These are phyloP conservation scores for Magnolia sinica DNA, from an alignment of 164 flowering plant genomes.

Conservation along the genomic window DNA sequence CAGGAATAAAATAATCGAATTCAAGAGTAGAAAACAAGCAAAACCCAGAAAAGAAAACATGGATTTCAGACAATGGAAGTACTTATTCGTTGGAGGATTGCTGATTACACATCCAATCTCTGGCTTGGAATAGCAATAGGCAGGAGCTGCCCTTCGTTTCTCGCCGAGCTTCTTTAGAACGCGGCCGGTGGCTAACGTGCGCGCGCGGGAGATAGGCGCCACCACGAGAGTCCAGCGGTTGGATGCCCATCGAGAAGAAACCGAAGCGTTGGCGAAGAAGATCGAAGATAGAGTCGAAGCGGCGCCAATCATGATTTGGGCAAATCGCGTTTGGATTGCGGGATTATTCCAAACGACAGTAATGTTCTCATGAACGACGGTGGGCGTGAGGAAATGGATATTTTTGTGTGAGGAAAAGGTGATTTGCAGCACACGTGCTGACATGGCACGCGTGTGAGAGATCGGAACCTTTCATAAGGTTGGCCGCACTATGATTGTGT, in stretches of 20 bases:
- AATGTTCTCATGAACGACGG: neutral
- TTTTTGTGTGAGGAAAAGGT: neutral
- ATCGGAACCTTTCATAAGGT: too few relatives aligned
- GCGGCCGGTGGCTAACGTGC: constrained; percentile 29
- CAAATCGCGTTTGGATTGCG: too few relatives aligned
- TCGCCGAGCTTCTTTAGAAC: constrained; percentile 7
- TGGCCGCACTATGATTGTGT: too few relatives aligned
- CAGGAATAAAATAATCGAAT: constrained; percentile 1
- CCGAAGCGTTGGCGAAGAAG: constrained; percentile 1
- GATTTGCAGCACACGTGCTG: neutral
- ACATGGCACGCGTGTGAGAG: neutral
- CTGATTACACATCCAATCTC: constrained; percentile 13
- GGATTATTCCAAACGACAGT: too few relatives aligned
- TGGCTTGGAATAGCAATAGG: constrained; percentile 14
- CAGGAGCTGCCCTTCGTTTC: constrained; percentile 1
- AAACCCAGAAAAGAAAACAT: neutral
- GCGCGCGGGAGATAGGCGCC: constrained; percentile 24
- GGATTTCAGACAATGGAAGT: constrained; percentile 1
- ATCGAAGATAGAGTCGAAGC: neutral
- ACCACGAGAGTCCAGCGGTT: constrained; percentile 22
- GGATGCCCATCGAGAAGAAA: constrained; percentile 23
- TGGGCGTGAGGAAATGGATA: neutral
- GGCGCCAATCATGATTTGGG: neutral
- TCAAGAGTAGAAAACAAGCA: constrained; percentile 4
- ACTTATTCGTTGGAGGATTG: constrained; percentile 27